Evolutionary conservation across 2,329 filamentous ascomycete genomes (phyloP).

Genomic region (Pseudofabraea citricarpa): DNA sequence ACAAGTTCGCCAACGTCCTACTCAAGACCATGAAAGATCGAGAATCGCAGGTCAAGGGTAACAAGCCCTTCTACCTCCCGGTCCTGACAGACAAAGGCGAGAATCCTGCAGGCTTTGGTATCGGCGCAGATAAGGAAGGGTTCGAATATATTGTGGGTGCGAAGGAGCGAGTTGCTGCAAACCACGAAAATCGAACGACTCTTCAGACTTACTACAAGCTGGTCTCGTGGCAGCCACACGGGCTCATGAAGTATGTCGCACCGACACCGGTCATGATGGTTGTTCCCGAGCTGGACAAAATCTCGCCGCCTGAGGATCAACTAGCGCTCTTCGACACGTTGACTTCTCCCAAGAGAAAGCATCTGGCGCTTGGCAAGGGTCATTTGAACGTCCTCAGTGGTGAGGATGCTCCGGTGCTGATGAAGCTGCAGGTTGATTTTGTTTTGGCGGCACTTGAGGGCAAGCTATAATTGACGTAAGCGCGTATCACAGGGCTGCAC

Average conservation of each 20-base stretch:
- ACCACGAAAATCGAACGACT: constrained; percentile 20
- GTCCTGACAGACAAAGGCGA: constrained; percentile 31
- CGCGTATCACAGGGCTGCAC: too few species aligned
- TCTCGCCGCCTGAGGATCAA: constrained; percentile 18
- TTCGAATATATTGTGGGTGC: constrained; percentile 11
- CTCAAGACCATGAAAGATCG: constrained; percentile 31
- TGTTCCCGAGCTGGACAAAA: constrained; percentile 22
- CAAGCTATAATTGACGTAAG: constrained; percentile 21
- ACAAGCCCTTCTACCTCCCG: constrained; percentile 31
- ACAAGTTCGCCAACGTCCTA: constrained; percentile 18
- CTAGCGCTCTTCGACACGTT: constrained; percentile 16
- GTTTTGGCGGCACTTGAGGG: neutral
- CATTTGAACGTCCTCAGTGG: constrained; percentile 25
- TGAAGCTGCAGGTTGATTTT: constrained; percentile 4
- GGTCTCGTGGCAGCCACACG: constrained; percentile 17
- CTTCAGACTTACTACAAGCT: constrained; percentile 29
- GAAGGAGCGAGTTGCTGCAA: constrained; percentile 7
- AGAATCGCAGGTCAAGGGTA: constrained; percentile 33
- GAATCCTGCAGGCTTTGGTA: constrained; percentile 31
- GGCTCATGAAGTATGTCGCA: constrained; percentile 12
- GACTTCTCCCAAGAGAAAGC: constrained; percentile 16
- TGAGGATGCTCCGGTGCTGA: constrained; percentile 12
- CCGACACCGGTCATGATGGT: constrained; percentile 23
- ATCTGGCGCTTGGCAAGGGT: constrained; percentile 19
- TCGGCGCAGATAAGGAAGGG: constrained; percentile 14